Evolutionary conservation across 2,329 filamentous ascomycete genomes (phyloP).

Genomic region (Furcasterigmium sp.): DNA sequence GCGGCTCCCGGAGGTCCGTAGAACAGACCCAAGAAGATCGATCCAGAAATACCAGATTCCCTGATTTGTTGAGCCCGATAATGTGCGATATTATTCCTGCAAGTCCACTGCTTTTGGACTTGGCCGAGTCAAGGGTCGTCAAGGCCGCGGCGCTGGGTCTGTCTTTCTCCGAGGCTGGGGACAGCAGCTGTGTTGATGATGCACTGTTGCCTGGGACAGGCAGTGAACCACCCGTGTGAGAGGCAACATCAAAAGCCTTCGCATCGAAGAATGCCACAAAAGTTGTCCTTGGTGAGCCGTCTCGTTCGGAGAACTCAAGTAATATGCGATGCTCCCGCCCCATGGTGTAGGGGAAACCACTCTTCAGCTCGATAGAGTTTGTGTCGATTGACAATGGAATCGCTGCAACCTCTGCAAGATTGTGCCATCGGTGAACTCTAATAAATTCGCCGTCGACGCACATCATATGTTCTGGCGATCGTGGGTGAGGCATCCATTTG

Average conservation of each 20-base stretch:
- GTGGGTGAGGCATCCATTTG: constrained; percentile 16
- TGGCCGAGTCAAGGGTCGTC: constrained; percentile 5
- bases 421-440: constrained; percentile 19
- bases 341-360: constrained; percentile 8
- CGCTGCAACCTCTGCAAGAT: constrained; percentile 18
- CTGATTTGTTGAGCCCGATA: constrained; percentile 14
- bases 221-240: too few species aligned
- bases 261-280: constrained; percentile 11
- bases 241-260: not conserved
- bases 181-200: too few species aligned
- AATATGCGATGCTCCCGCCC: constrained; percentile 10
- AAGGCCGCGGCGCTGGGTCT: too few species aligned
- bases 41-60: constrained; percentile 20
- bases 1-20: constrained; percentile 7
- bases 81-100: constrained; percentile 10
- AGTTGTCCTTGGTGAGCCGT: constrained; percentile 5
- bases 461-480: constrained; percentile 17
- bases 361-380: constrained; percentile 15
- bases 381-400: constrained; percentile 5
- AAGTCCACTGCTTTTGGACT: not conserved
- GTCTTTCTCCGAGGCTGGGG: too few species aligned
- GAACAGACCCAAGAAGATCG: constrained; percentile 21
- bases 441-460: constrained; percentile 18
- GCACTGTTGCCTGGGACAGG: too few species aligned
- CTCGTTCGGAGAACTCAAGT: constrained; percentile 15